Evolutionary conservation across 306 rosid species (phyloP), one percentile per base, ranked within the genome.

Genomic region (Comarum palustre): DNA sequence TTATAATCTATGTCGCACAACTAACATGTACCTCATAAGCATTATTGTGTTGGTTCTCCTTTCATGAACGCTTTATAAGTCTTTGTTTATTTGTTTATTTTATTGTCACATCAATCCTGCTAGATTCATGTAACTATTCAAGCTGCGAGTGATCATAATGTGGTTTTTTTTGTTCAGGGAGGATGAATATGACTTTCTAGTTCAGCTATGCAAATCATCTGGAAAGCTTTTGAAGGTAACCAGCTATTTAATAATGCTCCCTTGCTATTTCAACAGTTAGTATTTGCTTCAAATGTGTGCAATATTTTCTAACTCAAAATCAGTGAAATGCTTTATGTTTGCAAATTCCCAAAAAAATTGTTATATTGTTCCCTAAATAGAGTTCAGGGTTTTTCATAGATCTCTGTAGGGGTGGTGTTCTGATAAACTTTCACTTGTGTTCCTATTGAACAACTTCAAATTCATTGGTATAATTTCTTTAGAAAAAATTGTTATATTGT

Each of bases 191-290:
- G 98, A 94, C 81, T 94, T 94, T 77, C 81, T 94, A 58, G 80
- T 88, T 84, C 94, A 88, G 87, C 91, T 94, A 27, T 91, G 96
- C 86, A 89, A 78, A 81, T 76, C 86, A 63, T 13, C 82, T 4
- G 99, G 99, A 68, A 91, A 91, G 78, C 92, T 94, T 70, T 72
- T 88, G 42, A 94, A 79, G 96, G 99, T 94, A 82, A 61, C 25
- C 59, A 22, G 10, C 68, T 78, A 13, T 60, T 29, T 59, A 55
- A 65, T 42, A 39, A 43, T 71, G 24, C 48, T 63, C 17, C 2
- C 36, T 32, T 5, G 54, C 31, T 31, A 48, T 69, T 42, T 17
- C 31, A 17, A 22, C 17, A 46, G 17, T 45, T 29, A 25, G 8
- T 45, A 25, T 27, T 11, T 43, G 1, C 41, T 11, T 15, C 52